These are phyloP conservation scores for Cladosporium sp. DNA, from an alignment of 2,329 filamentous ascomycete genomes.

Conservation along the genomic window DNA sequence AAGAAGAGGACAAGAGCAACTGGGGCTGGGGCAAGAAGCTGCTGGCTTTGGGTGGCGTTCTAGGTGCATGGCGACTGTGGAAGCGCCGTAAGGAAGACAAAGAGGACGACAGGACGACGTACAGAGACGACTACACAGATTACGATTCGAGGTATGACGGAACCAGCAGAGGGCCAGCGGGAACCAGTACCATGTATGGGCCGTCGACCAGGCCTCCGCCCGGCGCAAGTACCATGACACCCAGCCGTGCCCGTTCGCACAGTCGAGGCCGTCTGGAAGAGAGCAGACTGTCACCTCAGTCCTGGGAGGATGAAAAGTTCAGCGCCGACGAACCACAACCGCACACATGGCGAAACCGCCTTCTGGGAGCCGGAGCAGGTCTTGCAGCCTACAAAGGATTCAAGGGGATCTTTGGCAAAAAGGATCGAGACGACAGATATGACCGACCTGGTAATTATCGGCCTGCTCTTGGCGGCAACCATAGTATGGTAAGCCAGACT, in stretches of 20 bases:
- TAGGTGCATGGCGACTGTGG: conserved; percentile 59
- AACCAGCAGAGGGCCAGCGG: conserved; percentile 12
- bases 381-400: conserved; percentile 41
- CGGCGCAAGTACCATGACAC: conserved; percentile 15
- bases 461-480: conserved; percentile 48
- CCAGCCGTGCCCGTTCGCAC: conserved; percentile 18
- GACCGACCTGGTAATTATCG: conserved; percentile 52
- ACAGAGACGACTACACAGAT: conserved; percentile 17
- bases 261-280: conserved; percentile 19
- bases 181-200: conserved; percentile 13
- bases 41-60: conserved; percentile 55
- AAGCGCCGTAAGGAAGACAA: conserved; percentile 40
- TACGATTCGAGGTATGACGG: conserved; percentile 18
- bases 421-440: conserved; percentile 43
- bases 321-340: conserved; percentile 24
- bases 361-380: conserved; percentile 48
- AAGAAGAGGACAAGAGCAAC: conserved; percentile 25
- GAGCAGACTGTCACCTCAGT: conserved; percentile 31
- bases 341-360: conserved; percentile 46
- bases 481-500: conserved; percentile 47
- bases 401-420: conserved; percentile 59
- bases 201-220: conserved; percentile 21
- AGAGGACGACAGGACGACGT: conserved; percentile 12
- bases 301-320: conserved; percentile 47
- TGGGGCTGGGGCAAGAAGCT: conserved; percentile 45